phyloP scores from a whole-genome alignment of 2,329 filamentous ascomycete genomes.

The Colletotrichum sp. region DNA sequence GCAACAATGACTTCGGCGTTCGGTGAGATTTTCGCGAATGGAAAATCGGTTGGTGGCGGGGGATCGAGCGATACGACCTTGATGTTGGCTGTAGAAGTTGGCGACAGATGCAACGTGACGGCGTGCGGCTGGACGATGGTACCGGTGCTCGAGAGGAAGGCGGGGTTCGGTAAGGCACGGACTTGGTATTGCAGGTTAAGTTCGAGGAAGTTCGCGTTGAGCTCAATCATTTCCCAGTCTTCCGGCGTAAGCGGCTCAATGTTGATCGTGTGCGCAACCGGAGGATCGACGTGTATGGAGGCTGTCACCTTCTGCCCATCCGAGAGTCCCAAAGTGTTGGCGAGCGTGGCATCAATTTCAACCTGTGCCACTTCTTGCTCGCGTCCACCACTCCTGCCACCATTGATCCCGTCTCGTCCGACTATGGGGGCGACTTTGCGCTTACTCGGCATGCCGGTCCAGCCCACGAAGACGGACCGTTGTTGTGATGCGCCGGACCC shows the following conservation, averaged over 20 bases:
- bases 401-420: slow-evolving; percentile 73
- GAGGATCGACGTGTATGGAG: slow-evolving; percentile 85
- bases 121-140: slow-evolving; percentile 70
- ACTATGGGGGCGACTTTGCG: slow-evolving; percentile 77
- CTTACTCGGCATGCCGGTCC: slow-evolving; percentile 98
- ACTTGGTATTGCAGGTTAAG: slow-evolving; percentile 93
- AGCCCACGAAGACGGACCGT: slow-evolving; percentile 85
- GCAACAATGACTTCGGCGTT: slow-evolving; percentile 98
- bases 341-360: slow-evolving; percentile 88
- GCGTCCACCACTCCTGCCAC: slow-evolving; percentile 60
- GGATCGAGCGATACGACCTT: slow-evolving; percentile 85
- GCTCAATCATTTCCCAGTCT: slow-evolving; percentile 98
- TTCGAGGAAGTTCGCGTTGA: slow-evolving; percentile 95
- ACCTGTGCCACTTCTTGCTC: slow-evolving; percentile 81
- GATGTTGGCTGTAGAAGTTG: slow-evolving; percentile 94
- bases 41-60: slow-evolving; percentile 65
- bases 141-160: slow-evolving; percentile 58
- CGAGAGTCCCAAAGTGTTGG: slow-evolving; percentile 73
- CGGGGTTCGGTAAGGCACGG: slow-evolving; percentile 88
- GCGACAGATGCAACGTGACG: slow-evolving; percentile 89
- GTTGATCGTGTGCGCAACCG: slow-evolving; percentile 90
- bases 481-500: slow-evolving; percentile 53
- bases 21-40: slow-evolving; percentile 91
- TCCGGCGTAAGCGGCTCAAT: slow-evolving; percentile 95
- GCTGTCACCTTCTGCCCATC: slow-evolving; percentile 81